These are phyloP conservation scores for Coriolopsis trogii DNA, from an alignment of 1,284 basidiomycete species.

Conservation along the genomic window DNA sequence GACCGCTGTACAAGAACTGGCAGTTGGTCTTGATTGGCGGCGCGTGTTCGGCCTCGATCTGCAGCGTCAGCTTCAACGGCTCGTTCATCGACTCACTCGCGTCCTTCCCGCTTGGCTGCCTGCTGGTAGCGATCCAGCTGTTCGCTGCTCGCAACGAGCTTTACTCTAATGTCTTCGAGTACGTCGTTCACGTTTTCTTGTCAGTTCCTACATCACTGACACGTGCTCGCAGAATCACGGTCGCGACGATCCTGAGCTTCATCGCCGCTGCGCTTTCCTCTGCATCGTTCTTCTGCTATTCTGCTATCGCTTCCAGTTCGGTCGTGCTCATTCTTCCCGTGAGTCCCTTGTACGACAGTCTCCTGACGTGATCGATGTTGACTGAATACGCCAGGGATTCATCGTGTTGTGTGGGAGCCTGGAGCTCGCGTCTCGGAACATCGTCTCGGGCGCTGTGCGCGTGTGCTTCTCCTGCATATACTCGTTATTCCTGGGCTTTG, in stretches of 20 bases:
- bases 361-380: neutral
- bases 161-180: conserved; percentile 88
- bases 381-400: conserved; percentile 55
- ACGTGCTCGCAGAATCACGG: conserved; percentile 58
- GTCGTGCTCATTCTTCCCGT: conserved; percentile 89
- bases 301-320: conserved; percentile 81
- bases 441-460: conserved; percentile 85
- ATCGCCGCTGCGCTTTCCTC: conserved; percentile 77
- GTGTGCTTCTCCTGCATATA: conserved; percentile 85
- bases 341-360: conserved; percentile 29
- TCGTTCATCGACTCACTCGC: conserved; percentile 82
- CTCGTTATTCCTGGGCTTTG: conserved; percentile 79
- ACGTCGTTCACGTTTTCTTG: conserved; percentile 29
- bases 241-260: conserved; percentile 82
- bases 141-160: conserved; percentile 79
- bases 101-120: conserved; percentile 78
- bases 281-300: conserved; percentile 81
- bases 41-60: conserved; percentile 82
- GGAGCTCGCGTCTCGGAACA: conserved; percentile 79
- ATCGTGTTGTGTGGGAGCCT: conserved; percentile 82
- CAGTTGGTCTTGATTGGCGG: conserved; percentile 79
- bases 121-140: conserved; percentile 79
- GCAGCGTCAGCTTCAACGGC: conserved; percentile 70
- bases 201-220: neutral
- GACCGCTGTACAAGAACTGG: conserved; percentile 64